phyloP scores from a whole-genome alignment of 306 rosid genomes.

The Canavalia ensiformis region DNA sequence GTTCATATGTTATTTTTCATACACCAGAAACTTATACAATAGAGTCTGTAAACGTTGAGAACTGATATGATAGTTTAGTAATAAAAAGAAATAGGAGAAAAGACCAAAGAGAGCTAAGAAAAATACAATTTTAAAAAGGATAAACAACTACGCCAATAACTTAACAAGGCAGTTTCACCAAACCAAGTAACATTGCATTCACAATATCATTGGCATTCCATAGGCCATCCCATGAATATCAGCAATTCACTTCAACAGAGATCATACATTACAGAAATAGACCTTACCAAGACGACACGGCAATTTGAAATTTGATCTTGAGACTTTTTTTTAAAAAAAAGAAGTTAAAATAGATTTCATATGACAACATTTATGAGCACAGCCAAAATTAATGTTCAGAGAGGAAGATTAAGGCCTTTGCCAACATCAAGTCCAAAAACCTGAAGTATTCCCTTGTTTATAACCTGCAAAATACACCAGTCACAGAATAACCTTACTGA shows the following conservation, averaged over 20 bases:
- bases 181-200: not conserved
- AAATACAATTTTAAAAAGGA: not conserved
- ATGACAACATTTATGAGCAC: not conserved
- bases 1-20: no score
- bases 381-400: constrained; percentile 51
- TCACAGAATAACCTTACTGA: not conserved
- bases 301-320: not conserved
- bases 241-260: not conserved
- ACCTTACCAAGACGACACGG: not conserved
- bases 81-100: no score
- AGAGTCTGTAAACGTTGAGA: no score
- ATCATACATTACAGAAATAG: constrained; percentile 7
- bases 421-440: constrained; percentile 92
- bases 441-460: constrained; percentile 86
- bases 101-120: no score
- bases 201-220: not conserved
- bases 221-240: not conserved
- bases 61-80: no score
- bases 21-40: no score
- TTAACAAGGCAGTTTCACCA: not conserved
- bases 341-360: not conserved
- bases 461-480: constrained; percentile 65
- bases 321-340: not conserved
- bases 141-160: not conserved
- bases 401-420: constrained; percentile 91